These are phyloP conservation scores for Anisodus acutangulus DNA, from an alignment of 257 asterid species.

Conservation along the genomic window DNA sequence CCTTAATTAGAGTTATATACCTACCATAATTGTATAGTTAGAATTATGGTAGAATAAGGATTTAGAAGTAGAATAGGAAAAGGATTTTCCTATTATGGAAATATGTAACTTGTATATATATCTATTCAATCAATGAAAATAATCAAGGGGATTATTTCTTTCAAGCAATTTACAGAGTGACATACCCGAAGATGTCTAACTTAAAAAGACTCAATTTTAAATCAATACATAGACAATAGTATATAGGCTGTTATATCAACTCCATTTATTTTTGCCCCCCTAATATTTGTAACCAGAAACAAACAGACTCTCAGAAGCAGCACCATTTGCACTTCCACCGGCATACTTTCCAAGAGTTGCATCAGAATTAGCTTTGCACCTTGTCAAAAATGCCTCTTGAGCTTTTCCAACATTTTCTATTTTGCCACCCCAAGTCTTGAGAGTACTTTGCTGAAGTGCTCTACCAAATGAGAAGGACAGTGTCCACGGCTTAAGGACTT, in stretches of 20 bases:
- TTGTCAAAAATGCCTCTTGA: constrained; percentile 59
- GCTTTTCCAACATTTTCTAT: constrained; percentile 74
- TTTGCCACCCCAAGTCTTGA: constrained; percentile 80
- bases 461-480: constrained; percentile 80
- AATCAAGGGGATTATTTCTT: too few species aligned
- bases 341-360: constrained; percentile 71
- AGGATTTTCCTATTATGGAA: too few species aligned
- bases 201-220: not conserved
- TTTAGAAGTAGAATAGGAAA: too few species aligned
- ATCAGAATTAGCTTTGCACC: constrained; percentile 85
- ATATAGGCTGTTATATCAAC: constrained; percentile 14
- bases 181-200: not conserved
- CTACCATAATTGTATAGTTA: too few species aligned
- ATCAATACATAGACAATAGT: not conserved
- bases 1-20: too few species aligned
- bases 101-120: too few species aligned
- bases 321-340: constrained; percentile 60
- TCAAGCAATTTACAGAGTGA: not conserved
- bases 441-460: constrained; percentile 83
- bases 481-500: constrained; percentile 77
- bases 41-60: too few species aligned
- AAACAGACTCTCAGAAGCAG: constrained; percentile 71
- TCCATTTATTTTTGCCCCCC: not conserved
- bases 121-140: too few species aligned
- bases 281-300: constrained; percentile 67